Base-by-base conservation (phyloP, 352 stramenopile species). In the Globisporangium cystogenes region DNA sequence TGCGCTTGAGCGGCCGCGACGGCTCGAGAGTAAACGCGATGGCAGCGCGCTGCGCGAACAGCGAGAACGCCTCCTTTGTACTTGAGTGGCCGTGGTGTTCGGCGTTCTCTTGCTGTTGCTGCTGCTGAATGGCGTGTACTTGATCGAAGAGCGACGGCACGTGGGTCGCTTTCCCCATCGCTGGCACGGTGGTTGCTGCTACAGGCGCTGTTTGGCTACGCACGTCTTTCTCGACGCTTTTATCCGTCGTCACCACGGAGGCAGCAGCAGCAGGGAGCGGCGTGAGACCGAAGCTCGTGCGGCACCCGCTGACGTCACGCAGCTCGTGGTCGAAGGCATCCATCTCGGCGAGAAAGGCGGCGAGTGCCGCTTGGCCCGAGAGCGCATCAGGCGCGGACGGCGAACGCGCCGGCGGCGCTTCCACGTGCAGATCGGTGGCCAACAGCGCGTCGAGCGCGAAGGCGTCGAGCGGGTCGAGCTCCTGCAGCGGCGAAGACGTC, bases 311-410 rank as follows among this genome's bases (percentile, higher is more conserved):
- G 12, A 21, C 39, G 29, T 20, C n/a, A 21, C 14, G 11, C 10
- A 56, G 18, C 7, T 48, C 36, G 15, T 52, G 20, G 23, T 58
- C 52, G 6, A 58, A 23, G 14, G 26, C 21, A 23, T 58, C 43
- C 31, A 58, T 47, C 24, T 58, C 52, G 0, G 42, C 52, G 36
- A 58, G 52, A 26, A 58, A 58, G 15, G 52, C 42, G 0, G 43
- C 35, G 43, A 58, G 42, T 23, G 52, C 44, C 18, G 50, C 29
- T 23, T 56, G 50, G 20, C 27, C 40, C 10, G 27, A 27, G 20
- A 43, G 27, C 20, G 31, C 11, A 10, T 1, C 31, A 10, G 39
- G 49, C 37, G 45, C 27, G 10, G 3, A 2, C 14, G n/a, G 37
- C 37, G 31, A 18, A 4, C 18, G 15, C 16, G 23, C 12, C 26